phyloP scores from a whole-genome alignment of 2,329 filamentous ascomycete species.

The Neoascochyta sp. region DNA sequence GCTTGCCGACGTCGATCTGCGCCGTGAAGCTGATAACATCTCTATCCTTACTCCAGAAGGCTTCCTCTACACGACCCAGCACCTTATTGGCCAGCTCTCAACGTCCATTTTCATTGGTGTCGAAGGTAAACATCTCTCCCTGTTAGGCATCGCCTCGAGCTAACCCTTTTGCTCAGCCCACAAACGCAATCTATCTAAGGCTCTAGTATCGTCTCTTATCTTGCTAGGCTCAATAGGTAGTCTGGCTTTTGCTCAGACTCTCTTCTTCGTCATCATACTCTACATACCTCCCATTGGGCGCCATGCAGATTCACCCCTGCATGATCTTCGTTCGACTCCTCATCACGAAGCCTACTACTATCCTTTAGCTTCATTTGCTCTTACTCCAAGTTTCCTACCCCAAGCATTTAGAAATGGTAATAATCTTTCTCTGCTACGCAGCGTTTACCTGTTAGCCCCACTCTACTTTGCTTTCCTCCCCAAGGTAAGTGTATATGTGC shows the following conservation, averaged over 20 bases:
- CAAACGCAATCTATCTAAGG: constrained; percentile 53
- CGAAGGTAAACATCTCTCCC: constrained; percentile 54
- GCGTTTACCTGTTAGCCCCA: constrained; percentile 29
- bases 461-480: constrained; percentile 36
- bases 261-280: constrained; percentile 60
- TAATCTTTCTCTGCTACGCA: too few species aligned
- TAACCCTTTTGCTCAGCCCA: constrained; percentile 38
- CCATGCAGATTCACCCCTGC: constrained; percentile 25
- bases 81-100: constrained; percentile 53
- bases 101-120: constrained; percentile 58
- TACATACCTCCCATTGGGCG: constrained; percentile 52
- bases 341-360: too few species aligned
- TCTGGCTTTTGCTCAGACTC: constrained; percentile 59
- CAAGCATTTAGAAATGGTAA: too few species aligned
- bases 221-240: constrained; percentile 57
- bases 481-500: too few species aligned
- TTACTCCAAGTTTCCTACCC: too few species aligned
- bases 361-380: too few species aligned
- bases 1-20: constrained; percentile 53
- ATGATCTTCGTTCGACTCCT: constrained; percentile 36
- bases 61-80: constrained; percentile 62
- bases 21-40: constrained; percentile 53
- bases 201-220: constrained; percentile 53
- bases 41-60: constrained; percentile 53
- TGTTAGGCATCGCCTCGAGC: neutral